These are phyloP conservation scores for Patellifolia procumbens DNA, from an alignment of 179 eudicot genomes.

Conservation along the genomic window DNA sequence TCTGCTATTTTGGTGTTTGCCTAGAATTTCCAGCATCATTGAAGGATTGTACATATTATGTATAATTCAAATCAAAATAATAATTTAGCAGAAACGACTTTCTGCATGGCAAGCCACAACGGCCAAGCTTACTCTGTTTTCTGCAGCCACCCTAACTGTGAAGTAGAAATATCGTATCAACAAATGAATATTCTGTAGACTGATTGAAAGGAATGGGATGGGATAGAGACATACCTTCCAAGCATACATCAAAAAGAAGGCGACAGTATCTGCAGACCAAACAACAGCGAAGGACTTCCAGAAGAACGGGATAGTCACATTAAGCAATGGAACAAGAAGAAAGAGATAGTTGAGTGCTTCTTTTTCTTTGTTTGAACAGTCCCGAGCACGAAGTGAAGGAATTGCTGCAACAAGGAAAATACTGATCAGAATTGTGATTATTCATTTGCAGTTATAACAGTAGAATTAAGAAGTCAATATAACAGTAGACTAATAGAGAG, in stretches of 20 bases:
- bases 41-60: not conserved
- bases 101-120: not conserved
- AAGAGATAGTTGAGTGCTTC: constrained; percentile 97
- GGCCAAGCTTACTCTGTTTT: constrained; percentile 32
- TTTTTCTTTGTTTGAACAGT: constrained; percentile 89
- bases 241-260: constrained; percentile 84
- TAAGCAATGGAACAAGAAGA: constrained; percentile 72
- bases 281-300: constrained; percentile 91
- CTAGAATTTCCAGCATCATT: not conserved
- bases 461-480: not conserved
- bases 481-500: not conserved
- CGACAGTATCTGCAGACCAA: constrained; percentile 90
- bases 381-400: constrained; percentile 94
- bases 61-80: not conserved
- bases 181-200: not conserved
- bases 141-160: constrained; percentile 60
- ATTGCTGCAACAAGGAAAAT: constrained; percentile 50
- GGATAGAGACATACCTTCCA: constrained; percentile 66
- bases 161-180: constrained; percentile 12
- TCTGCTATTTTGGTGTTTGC: not conserved
- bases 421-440: not conserved
- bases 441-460: not conserved
- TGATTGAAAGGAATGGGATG: not conserved
- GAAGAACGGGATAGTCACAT: constrained; percentile 85
- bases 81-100: not conserved